Conservation (phyloP, 176 grass and related monocot genomes). For the Elymus sibiricus region DNA sequence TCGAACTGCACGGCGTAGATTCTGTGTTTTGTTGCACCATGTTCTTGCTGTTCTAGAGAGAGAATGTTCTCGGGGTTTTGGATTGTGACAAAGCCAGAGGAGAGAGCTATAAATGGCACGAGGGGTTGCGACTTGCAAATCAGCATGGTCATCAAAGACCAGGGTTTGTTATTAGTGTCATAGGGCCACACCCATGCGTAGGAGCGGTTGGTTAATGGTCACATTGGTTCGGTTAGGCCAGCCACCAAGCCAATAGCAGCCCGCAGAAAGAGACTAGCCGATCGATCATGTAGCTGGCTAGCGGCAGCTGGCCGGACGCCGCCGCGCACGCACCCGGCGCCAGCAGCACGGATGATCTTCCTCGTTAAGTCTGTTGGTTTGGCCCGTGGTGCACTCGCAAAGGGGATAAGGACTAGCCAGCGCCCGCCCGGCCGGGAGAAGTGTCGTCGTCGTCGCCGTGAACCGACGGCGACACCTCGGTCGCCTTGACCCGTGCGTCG, state of each 20-base stretch:
- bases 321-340: not conserved
- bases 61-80: not conserved
- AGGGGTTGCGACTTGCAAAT: no score
- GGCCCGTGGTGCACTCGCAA: not conserved
- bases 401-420: not conserved
- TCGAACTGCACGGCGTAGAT: constrained; percentile 75
- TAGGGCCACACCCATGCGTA: not conserved
- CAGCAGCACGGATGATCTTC: no score
- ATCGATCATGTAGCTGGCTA: not conserved
- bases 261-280: not conserved
- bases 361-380: no score
- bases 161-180: constrained; percentile 5
- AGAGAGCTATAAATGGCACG: no score
- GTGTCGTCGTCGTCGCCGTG: not conserved
- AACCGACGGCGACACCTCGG: not conserved
- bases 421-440: not conserved
- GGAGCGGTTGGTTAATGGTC: constrained; percentile 29
- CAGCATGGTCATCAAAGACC: constrained; percentile 14
- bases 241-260: not conserved
- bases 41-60: not conserved
- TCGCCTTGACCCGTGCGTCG: not conserved
- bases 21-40: constrained; percentile 55
- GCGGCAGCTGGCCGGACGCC: constrained; percentile 10
- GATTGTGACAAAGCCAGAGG: no score
- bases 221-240: constrained; percentile 11